phyloP scores from a whole-genome alignment of 768 basidiomycete species.

The Phanerodontia chrysosporium region DNA sequence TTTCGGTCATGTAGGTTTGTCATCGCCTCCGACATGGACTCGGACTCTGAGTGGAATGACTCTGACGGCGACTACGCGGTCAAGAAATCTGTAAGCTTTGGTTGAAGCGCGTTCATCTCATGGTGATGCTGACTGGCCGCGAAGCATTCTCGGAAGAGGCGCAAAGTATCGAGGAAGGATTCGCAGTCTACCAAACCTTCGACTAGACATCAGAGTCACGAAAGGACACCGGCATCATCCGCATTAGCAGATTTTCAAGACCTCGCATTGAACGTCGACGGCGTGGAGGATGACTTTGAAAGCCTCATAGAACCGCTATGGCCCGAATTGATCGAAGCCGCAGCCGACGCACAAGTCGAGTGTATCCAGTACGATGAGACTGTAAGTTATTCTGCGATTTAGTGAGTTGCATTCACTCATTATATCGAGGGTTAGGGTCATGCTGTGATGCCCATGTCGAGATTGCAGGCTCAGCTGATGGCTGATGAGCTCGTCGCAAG shows the following conservation, averaged over 20 bases:
- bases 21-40: background rate
- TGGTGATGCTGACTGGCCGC: background rate
- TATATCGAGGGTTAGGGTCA: slow-evolving; percentile 3
- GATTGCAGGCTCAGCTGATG: slow-evolving; percentile 4
- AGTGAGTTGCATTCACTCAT: background rate
- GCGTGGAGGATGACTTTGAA: slow-evolving; percentile 27
- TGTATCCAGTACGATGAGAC: slow-evolving; percentile 17
- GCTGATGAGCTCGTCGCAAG: background rate
- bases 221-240: background rate
- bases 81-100: background rate
- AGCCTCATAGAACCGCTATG: slow-evolving; percentile 28
- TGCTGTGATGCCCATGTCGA: slow-evolving; percentile 7
- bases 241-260: background rate
- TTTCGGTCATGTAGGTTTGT: background rate
- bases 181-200: background rate
- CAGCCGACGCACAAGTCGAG: slow-evolving; percentile 22
- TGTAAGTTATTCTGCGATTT: slow-evolving; percentile 12
- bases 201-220: background rate
- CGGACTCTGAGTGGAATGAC: slow-evolving; percentile 10
- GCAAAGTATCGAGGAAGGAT: slow-evolving; percentile 4
- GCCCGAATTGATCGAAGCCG: slow-evolving; percentile 31
- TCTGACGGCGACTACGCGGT: background rate
- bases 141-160: slow-evolving; percentile 1
- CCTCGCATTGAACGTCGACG: background rate
- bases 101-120: too few relatives aligned